Evolutionary conservation across 23 red algal species (phyloP), one percentile per base, ranked within the genome.

Genomic region (Chondrus crispus): DNA sequence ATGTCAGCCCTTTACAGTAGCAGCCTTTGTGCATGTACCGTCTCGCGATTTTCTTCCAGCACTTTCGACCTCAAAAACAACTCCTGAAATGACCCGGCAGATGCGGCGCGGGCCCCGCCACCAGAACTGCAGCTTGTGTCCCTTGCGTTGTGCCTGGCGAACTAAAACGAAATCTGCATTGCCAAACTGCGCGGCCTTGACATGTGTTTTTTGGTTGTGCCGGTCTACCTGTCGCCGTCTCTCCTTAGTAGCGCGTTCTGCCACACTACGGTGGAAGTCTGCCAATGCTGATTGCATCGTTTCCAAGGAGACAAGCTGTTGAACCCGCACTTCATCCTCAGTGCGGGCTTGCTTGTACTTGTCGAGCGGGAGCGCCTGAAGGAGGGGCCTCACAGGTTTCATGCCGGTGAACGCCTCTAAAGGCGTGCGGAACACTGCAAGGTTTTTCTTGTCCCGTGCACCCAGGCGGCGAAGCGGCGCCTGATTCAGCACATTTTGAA

Each of bases 401-500:
- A 32, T 22, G 7, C 60, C 60, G 9, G 60, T 12, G 18, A 66
- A 66, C 26, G 35, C 0, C 60, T 0, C 60, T 32, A 66, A 66
- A 9, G 18, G 60, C 6, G 60, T 32, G 60, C 0, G 1, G 35
- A 1, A 66, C 8, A 66, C 7, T 32, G 26, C 60, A 13, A 32
- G n/a, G n/a, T n/a, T 66, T 6, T 9, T 66, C 7, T 32, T 1
- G 35, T 22, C 5, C 8, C 1, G 60, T 66, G 35, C 5, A 9
- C 71, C 51, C 24, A 83, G 29, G 6, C 78, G 32, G 9, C 57
- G 40, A 41, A 83, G 18, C 10, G 51, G 45, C 7, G 78, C 10
- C n/a, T 62, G 45, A 45, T 83, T 83, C 29, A 83, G 18, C 32
- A 60, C 40, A 20, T 24, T 58, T 62, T 83, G 78, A 24, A 83